Evolutionary conservation across 768 basidiomycete genomes (phyloP), one percentile per base, ranked within the genome.

Genomic region (Panaeolus cyanescens): DNA sequence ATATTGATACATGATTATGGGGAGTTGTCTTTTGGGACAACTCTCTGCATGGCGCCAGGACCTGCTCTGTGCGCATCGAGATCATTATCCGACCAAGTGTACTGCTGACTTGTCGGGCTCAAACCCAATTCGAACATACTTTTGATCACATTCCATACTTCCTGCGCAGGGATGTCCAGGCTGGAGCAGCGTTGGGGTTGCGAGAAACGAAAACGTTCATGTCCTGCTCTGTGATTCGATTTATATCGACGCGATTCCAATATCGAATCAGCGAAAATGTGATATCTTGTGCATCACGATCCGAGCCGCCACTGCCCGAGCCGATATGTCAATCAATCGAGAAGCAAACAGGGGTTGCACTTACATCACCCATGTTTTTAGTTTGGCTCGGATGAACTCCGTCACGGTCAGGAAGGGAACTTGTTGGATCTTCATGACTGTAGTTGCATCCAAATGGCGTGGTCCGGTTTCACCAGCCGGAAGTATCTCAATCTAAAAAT

Each of bases 191-290:
- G n/a, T 81, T 76, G 42, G 81, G 72, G 67, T 90, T 81, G 34
- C 79, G 79, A 13, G 79, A 69, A 31, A 90, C 87, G 68, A 94
- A 94, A 31, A 83, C 80, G 61, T 85, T 86, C 92, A 94, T 94
- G 70, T 94, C 92, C 61, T 87, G 85, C 73, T 94, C 92, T 28
- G 88, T 87, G 61, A 94, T 88, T 65, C 92, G 90, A 71, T 94
- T 94, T 65, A 93, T 86, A 73, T 94, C 92, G 62, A 94, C 84
- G 58, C 83, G 81, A 70, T 89, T 90, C 92, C 92, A 93, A 69
- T 89, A 91, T 59, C 85, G 85, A 60, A 84, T 80, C 67, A 95
- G 78, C 36, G 85, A 80, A 70, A 85, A 93, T 40, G 80, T 71
- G 66, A 94, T 92, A 64, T 94, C 92, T 65, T 86, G 85, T 8